phyloP scores from a whole-genome alignment of 1,139 yeast genomes.

The Geotrichum europaeum region DNA sequence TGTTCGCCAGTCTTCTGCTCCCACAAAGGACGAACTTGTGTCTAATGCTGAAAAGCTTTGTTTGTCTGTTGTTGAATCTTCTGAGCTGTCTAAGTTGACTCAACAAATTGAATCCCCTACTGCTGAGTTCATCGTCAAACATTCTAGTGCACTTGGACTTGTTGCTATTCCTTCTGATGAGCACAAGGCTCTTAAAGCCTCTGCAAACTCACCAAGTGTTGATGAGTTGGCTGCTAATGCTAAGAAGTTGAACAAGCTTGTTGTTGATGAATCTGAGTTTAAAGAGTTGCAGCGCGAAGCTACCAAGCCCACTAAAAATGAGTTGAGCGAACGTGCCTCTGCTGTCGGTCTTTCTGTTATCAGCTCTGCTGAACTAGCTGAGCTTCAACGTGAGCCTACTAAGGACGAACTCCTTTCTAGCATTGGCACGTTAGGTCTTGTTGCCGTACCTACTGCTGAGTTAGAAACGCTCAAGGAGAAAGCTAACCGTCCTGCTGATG shows the following conservation, averaged over 20 bases:
- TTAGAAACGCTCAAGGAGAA: constrained; percentile 30
- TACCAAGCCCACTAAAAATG: constrained; percentile 19
- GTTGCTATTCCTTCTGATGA: constrained; percentile 38
- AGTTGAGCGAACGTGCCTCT: constrained; percentile 1
- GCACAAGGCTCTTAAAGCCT: constrained; percentile 27
- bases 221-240: constrained; percentile 31
- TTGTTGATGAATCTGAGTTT: constrained; percentile 24
- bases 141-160: constrained; percentile 27
- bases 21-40: constrained; percentile 37
- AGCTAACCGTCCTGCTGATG: constrained; percentile 29
- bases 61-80: constrained; percentile 16
- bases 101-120: constrained; percentile 15
- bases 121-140: background rate
- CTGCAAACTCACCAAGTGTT: background rate
- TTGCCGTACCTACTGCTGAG: constrained; percentile 34
- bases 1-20: constrained; percentile 33
- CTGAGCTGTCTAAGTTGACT: background rate
- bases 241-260: constrained; percentile 23
- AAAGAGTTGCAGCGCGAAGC: constrained; percentile 14
- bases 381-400: constrained; percentile 11
- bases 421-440: constrained; percentile 38
- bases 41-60: constrained; percentile 33
- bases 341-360: constrained; percentile 35
- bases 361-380: constrained; percentile 26
- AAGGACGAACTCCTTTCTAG: constrained; percentile 6